Conservation (phyloP, 1,139 yeast species). For the Meyerozyma smithsonii region DNA sequence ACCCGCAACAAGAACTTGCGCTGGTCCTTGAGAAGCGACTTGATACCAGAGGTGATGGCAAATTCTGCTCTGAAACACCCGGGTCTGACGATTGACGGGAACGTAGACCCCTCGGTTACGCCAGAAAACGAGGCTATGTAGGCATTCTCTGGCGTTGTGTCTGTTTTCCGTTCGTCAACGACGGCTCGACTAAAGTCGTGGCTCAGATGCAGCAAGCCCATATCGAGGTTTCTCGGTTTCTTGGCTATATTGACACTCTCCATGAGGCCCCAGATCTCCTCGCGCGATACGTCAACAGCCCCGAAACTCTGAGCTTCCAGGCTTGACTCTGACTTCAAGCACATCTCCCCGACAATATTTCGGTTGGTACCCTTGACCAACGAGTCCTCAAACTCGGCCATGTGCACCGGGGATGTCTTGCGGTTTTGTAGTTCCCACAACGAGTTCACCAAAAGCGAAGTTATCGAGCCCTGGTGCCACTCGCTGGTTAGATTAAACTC, state of each 20-base stretch:
- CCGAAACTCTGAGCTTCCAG: neutral
- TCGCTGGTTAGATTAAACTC: constrained; percentile 18
- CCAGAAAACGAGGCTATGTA: constrained; percentile 13
- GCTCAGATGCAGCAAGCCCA: constrained; percentile 1
- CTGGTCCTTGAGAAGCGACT: constrained; percentile 44
- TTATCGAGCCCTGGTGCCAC: constrained; percentile 41
- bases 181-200: constrained; percentile 5
- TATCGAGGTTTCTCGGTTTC: neutral
- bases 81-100: constrained; percentile 21
- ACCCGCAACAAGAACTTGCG: constrained; percentile 38
- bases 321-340: constrained; percentile 11
- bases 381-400: constrained; percentile 31
- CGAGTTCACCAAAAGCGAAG: constrained; percentile 29
- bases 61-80: constrained; percentile 28
- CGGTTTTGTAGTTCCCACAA: constrained; percentile 37
- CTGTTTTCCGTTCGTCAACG: constrained; percentile 1
- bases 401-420: constrained; percentile 15
- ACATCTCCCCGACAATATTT: constrained; percentile 33
- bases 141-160: constrained; percentile 1
- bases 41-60: constrained; percentile 43
- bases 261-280: constrained; percentile 1
- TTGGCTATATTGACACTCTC: neutral
- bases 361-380: constrained; percentile 25
- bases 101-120: constrained; percentile 27
- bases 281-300: constrained; percentile 2